Base-by-base conservation (phyloP, 2,329 filamentous ascomycete genomes). In the Ciborinia camelliae region DNA sequence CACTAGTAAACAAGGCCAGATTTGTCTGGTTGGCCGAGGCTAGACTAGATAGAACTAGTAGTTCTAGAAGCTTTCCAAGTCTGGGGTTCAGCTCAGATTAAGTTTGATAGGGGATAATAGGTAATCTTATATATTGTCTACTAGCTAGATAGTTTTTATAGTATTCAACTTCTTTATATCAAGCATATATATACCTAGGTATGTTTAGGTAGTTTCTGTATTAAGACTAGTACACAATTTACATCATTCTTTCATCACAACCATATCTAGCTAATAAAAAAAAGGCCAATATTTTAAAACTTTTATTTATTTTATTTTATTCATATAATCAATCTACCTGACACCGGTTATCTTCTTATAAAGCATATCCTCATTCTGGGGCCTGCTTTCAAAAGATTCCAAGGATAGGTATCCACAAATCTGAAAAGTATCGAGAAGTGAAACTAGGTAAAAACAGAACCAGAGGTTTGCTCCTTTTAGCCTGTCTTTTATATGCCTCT, bases 311-410 rank as follows among this genome's bases (percentile, higher is more conserved):
- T 47, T n/a, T 12, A 35, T 54, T 26, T 57, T 51, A 41, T 58
- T 59, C 15, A 50, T 58, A 59, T 32, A 32, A 59, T n/a, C 37
- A 55, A 28, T 62, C 65, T 67, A 65, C 63, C 62, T 51, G 50
- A 65, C 63, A 52, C 65, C 63, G 45, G n/a, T 62, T 8, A 57
- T 52, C 52, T 30, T 63, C 50, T 43, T 47, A 47, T 55, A 50
- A 55, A 53, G 63, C 43, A 61, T 50, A 48, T 54, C 50, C 53
- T 55, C 64, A 55, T 54, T 60, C 20, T 54, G 28, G 64, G 60
- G 53, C 23, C 18, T 32, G 26, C 47, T 37, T 62, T 32, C 48
- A 26, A 61, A 32, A 48, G 32, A 47, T 35, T 39, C 37, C 37
- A 20, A 63, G 41, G 55, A 43, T 39, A 51, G 35, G 32, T 51